These are phyloP conservation scores for Cytidiella melzeri DNA, from an alignment of 768 basidiomycete species.

Conservation along the genomic window DNA sequence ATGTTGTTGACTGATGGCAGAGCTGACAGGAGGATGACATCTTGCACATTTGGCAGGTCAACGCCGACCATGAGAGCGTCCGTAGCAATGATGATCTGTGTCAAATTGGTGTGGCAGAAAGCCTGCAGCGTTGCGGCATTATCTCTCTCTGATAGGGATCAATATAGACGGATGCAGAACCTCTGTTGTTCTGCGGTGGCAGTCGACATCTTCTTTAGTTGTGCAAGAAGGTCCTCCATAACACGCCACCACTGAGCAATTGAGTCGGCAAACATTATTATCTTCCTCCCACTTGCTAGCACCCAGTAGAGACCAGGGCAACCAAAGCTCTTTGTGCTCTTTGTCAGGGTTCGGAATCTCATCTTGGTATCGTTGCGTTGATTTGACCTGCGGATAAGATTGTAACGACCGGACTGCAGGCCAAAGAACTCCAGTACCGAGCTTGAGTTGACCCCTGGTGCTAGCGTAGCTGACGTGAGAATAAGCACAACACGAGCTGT, in stretches of 20 bases:
- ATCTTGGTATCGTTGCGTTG: slow-evolving; percentile 8
- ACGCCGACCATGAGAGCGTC: slow-evolving; percentile 6
- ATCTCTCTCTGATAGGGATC: not conserved
- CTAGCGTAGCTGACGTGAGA: slow-evolving; percentile 13
- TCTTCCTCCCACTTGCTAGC: not conserved
- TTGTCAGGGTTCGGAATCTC: slow-evolving; percentile 4
- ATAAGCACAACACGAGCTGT: slow-evolving; percentile 4
- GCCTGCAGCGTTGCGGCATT: not conserved
- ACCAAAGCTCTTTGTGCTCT: not conserved
- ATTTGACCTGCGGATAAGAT: slow-evolving; percentile 16
- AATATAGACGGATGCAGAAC: not conserved
- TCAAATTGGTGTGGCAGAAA: not conserved
- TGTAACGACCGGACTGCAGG: slow-evolving; percentile 3
- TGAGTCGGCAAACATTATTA: not conserved
- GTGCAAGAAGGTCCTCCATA: too few relatives aligned
- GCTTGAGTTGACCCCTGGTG: slow-evolving; percentile 5
- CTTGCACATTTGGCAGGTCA: slow-evolving; percentile 1
- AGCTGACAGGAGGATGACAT: not conserved
- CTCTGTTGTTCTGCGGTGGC: not conserved
- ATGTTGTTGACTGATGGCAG: not conserved
- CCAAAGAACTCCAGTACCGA: slow-evolving; percentile 12
- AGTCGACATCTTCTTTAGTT: too few relatives aligned
- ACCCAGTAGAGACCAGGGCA: not conserved
- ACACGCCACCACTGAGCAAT: too few relatives aligned
- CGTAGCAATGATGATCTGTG: slow-evolving; percentile 3